Base-by-base conservation (phyloP, 2,329 filamentous ascomycete species). In the Penicillium occitanis region DNA sequence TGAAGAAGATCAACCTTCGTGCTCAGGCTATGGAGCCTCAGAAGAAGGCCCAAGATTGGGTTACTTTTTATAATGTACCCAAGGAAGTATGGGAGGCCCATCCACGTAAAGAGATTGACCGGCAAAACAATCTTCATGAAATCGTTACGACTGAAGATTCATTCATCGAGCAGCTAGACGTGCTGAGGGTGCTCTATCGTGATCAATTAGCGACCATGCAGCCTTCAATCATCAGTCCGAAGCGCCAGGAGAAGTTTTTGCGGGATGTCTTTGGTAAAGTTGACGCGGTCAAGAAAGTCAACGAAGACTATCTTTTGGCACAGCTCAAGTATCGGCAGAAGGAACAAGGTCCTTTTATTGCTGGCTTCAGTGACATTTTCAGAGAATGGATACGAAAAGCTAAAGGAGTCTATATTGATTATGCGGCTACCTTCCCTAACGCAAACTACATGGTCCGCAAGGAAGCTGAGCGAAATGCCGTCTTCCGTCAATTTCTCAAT, bases 341-440 rank as follows among this genome's bases (percentile, higher is more conserved):
- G 73, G 95, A 98, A 75, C 94, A 99, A 80, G 95, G 95, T 0
- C 95, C 95, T 0, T 99, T 93, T 88, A 90, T 99, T 66, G 84
- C 87, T 13, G 95, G 95, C 2, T 97, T 97, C 79, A 97, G 93
- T 75, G 95, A 98, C 74, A 92, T 99, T 60, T 98, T 99, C 83
- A 86, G 95, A 66, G 95, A 99, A 80, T 99, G 95, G 95, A 97
- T 98, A 68, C 88, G 95, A 69, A 98, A 97, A 78, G 95, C 95
- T 37, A 92, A 90, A 77, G 83, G 86, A 2, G 90, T 92, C 11
- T 99, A 98, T 75, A 88, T 97, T 68, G 93, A 96, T 66, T 99
- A 98, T 77, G 94, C 94, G 46, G 89, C 90, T 0, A 89, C 89
- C 0, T 98, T 95, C 71, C 94, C 94, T 0, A 88, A 90, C 66